phyloP scores from a whole-genome alignment of 345 rosid genomes.

The Crucihimalaya himalaica region DNA sequence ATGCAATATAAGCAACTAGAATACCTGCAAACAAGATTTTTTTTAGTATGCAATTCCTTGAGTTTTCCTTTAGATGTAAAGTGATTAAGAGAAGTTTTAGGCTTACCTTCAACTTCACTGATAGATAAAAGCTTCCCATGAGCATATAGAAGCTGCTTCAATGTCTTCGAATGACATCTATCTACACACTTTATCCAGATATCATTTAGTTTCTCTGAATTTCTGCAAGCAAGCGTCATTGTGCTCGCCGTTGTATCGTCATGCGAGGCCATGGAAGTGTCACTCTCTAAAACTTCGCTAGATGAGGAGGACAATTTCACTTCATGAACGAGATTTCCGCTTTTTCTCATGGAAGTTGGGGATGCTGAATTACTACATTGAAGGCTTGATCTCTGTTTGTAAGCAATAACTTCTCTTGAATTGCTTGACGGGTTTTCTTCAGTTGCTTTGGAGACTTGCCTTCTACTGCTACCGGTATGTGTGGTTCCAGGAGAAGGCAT shows the following conservation, averaged over 20 bases:
- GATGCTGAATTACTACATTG: constrained; percentile 52
- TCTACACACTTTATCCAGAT: constrained; percentile 83
- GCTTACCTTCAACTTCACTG: constrained; percentile 73
- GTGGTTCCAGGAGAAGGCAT: constrained; percentile 70
- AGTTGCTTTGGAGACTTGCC: constrained; percentile 74
- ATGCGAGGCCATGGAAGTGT: constrained; percentile 44
- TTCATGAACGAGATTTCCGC: constrained; percentile 44
- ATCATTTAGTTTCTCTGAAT: constrained; percentile 59
- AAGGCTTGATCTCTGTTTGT: constrained; percentile 56
- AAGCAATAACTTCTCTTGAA: constrained; percentile 58
- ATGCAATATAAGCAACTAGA: constrained; percentile 77
- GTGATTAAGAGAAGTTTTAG: neutral
- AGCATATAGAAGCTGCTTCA: constrained; percentile 69
- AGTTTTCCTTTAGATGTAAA: neutral
- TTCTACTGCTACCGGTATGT: constrained; percentile 73
- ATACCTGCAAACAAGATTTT: constrained; percentile 54
- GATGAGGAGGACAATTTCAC: constrained; percentile 44
- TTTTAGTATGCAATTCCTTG: neutral
- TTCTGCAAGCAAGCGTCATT: constrained; percentile 43
- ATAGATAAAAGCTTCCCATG: constrained; percentile 83
- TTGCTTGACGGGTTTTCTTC: constrained; percentile 71
- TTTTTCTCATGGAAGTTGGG: constrained; percentile 53
- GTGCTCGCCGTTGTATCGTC: constrained; percentile 45
- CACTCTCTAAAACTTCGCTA: constrained; percentile 40
- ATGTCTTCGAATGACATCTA: constrained; percentile 89